Conservation (phyloP, 176 grass and related monocot species). For the Paspalum vaginatum region DNA sequence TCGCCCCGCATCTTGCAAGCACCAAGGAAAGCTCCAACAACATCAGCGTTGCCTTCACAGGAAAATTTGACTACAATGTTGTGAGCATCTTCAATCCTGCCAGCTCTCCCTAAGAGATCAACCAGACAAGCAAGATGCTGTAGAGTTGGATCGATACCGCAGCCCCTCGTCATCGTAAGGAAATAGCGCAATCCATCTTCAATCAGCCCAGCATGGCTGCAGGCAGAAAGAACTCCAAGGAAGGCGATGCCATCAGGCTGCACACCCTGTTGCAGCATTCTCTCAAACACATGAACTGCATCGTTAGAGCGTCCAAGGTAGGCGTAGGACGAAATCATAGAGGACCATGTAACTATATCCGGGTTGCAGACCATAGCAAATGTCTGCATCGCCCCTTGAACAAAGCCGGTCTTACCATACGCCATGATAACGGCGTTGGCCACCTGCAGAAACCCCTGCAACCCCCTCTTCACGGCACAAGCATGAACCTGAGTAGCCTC, state of each 20-base stretch:
- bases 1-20: constrained; percentile 68
- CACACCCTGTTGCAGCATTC: constrained; percentile 58
- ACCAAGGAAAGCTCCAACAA: constrained; percentile 72
- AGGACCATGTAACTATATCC: constrained; percentile 77
- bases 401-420: constrained; percentile 76
- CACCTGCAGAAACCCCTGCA: constrained; percentile 58
- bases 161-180: constrained; percentile 55
- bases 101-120: constrained; percentile 81
- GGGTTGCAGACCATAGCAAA: constrained; percentile 53
- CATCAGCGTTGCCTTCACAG: constrained; percentile 44
- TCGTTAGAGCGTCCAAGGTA: constrained; percentile 58
- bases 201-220: constrained; percentile 71
- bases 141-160: constrained; percentile 54
- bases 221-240: constrained; percentile 77
- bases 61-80: constrained; percentile 52
- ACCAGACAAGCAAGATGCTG: constrained; percentile 77
- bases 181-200: constrained; percentile 69
- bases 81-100: constrained; percentile 60
- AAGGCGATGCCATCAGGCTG: constrained; percentile 60
- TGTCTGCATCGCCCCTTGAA: constrained; percentile 35
- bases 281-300: constrained; percentile 59
- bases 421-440: constrained; percentile 71
- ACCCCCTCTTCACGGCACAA: constrained; percentile 46
- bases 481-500: constrained; percentile 64
- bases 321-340: constrained; percentile 63